These are phyloP conservation scores for Phragmites australis DNA, from an alignment of 176 grass and related monocot species.

Conservation along the genomic window DNA sequence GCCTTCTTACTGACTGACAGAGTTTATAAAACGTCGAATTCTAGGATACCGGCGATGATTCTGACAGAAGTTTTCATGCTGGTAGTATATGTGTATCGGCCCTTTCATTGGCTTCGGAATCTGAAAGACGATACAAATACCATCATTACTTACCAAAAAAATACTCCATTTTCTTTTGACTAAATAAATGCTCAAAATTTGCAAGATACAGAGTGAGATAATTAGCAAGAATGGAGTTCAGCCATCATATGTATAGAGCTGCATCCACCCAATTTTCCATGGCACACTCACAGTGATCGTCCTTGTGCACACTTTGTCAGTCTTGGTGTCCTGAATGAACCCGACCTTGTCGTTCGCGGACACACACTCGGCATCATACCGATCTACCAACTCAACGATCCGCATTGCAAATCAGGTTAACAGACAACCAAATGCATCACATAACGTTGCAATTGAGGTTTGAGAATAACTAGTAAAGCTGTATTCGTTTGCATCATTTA, in stretches of 20 bases:
- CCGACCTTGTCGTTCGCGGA: constrained; percentile 52
- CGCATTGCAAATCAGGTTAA: constrained; percentile 29
- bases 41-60: constrained; percentile 80
- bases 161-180: too few species aligned
- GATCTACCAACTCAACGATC: constrained; percentile 76
- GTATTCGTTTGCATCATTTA: not conserved
- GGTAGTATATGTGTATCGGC: constrained; percentile 83
- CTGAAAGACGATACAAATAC: constrained; percentile 44
- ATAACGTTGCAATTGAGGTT: not conserved
- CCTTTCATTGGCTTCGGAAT: constrained; percentile 74
- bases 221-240: not conserved
- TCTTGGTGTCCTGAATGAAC: constrained; percentile 70
- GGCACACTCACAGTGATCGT: constrained; percentile 59
- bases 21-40: not conserved
- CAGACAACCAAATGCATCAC: not conserved
- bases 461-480: not conserved
- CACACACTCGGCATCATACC: constrained; percentile 77
- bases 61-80: constrained; percentile 91
- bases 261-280: not conserved
- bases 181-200: not conserved
- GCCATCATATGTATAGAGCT: not conserved
- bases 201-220: not conserved
- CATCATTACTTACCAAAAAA: not conserved
- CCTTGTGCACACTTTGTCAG: constrained; percentile 67
- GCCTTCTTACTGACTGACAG: constrained; percentile 41